phyloP scores from a whole-genome alignment of 176 grass and related monocot genomes.

The Oryza longistaminata region DNA sequence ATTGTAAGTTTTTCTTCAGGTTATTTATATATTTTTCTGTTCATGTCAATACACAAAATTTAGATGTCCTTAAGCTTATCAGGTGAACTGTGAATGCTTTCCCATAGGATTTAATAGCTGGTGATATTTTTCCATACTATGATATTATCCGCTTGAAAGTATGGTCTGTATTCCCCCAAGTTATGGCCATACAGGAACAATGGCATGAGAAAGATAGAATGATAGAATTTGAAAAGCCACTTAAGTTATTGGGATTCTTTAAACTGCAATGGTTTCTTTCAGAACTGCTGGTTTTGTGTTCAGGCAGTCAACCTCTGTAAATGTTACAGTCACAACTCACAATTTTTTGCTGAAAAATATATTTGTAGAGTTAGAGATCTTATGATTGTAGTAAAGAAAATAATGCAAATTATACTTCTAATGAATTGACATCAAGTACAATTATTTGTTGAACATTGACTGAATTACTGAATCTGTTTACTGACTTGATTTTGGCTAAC shows the following conservation, averaged over 20 bases:
- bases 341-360: not conserved
- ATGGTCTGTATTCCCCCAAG: not conserved
- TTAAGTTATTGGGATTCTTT: not conserved
- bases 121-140: not conserved
- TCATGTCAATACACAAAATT: not conserved
- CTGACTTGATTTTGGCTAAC: conserved; percentile 6
- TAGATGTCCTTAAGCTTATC: not conserved
- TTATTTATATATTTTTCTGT: conserved; percentile 4
- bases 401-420: not conserved
- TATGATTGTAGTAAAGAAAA: not conserved
- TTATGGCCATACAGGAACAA: not conserved
- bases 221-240: not conserved
- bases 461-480: not conserved
- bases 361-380: not conserved
- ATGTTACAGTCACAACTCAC: not conserved
- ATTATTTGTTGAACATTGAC: not conserved
- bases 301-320: not conserved
- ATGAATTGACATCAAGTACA: not conserved
- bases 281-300: not conserved
- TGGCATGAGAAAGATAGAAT: not conserved
- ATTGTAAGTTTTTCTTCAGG: conserved; percentile 76
- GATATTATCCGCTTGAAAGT: not conserved
- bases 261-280: not conserved
- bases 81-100: not conserved
- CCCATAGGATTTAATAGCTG: not conserved